Percentiles rank a stretch among this genome's conserved stretches.
Conservation (phyloP, 2,329 filamentous ascomycete species). For the Colletotrichum orbiculare region DNA sequence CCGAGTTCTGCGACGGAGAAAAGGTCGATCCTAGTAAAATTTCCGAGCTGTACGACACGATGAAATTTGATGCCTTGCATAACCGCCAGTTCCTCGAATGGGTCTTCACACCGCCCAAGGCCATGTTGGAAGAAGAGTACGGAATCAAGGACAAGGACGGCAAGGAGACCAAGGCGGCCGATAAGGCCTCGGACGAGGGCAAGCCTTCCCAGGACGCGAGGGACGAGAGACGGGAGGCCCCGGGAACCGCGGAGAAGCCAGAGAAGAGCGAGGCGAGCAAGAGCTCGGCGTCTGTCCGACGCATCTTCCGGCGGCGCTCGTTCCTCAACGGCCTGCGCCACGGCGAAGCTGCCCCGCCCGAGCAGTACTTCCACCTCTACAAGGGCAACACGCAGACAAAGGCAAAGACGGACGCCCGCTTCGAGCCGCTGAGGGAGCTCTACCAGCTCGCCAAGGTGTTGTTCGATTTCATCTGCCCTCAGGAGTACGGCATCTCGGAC, state of each 20-base stretch:
- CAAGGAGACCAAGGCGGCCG: slow-evolving; percentile 44
- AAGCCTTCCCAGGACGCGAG: slow-evolving; percentile 51
- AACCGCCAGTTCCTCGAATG: slow-evolving; percentile 97
- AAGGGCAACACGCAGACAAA: slow-evolving; percentile 79
- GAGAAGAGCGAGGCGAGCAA: slow-evolving; percentile 52
- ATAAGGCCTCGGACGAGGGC: slow-evolving; percentile 55
- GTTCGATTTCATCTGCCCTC: slow-evolving; percentile 98
- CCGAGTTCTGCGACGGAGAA: slow-evolving; percentile 94
- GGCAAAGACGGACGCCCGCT: slow-evolving; percentile 83
- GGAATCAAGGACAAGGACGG: slow-evolving; percentile 50
- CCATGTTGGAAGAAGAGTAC: slow-evolving; percentile 79
- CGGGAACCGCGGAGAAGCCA: slow-evolving; percentile 52
- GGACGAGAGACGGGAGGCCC: slow-evolving; percentile 44
- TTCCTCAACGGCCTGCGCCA: slow-evolving; percentile 66
- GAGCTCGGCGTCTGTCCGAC: slow-evolving; percentile 49
- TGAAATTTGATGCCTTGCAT: slow-evolving; percentile 99
- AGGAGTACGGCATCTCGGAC: slow-evolving; percentile 97
- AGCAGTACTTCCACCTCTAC: slow-evolving; percentile 91
- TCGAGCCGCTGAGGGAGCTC: slow-evolving; percentile 90
- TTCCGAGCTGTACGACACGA: slow-evolving; percentile 97
- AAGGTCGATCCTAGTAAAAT: slow-evolving; percentile 99
- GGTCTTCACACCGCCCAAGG: slow-evolving; percentile 90
- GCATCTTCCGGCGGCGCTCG: slow-evolving; percentile 70
- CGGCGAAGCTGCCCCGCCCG: slow-evolving; percentile 67
- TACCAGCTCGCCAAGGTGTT: slow-evolving; percentile 94